Percentiles rank a stretch among this genome's conserved stretches.
These are phyloP conservation scores for Trichoderma koningii DNA, from an alignment of 2,329 filamentous ascomycete species.

Conservation along the genomic window DNA sequence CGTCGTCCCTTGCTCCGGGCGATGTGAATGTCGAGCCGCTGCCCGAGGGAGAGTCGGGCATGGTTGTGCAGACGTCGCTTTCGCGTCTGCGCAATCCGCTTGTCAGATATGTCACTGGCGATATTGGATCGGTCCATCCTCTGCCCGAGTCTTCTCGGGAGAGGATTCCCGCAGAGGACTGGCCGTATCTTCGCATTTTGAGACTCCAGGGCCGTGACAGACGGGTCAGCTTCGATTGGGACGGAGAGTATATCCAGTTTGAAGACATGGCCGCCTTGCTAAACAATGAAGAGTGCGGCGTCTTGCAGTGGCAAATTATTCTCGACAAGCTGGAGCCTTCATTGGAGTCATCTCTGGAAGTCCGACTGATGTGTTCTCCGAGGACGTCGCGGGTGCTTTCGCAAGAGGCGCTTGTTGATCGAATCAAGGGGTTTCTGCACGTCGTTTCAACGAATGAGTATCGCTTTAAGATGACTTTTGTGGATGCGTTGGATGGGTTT, in stretches of 20 bases:
- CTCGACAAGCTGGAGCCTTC: constrained; percentile 36
- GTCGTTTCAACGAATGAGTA: constrained; percentile 37
- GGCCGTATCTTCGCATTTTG: constrained; percentile 39
- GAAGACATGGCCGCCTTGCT: constrained; percentile 34
- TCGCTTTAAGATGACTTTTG: constrained; percentile 38
- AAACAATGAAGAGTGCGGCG: constrained; percentile 31
- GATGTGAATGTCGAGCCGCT: constrained; percentile 27
- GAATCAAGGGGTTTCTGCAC: constrained; percentile 32
- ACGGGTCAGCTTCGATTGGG: constrained; percentile 48
- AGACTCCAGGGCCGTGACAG: constrained; percentile 46
- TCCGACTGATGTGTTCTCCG: constrained; percentile 35
- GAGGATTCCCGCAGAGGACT: constrained; percentile 31
- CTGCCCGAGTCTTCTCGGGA: constrained; percentile 33
- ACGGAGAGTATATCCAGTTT: constrained; percentile 44
- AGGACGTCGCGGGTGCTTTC: not conserved
- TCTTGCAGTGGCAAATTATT: constrained; percentile 49
- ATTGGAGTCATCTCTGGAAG: constrained; percentile 33
- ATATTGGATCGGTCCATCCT: constrained; percentile 45
- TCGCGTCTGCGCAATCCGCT: constrained; percentile 47
- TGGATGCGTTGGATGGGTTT: constrained; percentile 41
- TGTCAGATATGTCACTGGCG: constrained; percentile 48
- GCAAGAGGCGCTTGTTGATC: constrained; percentile 31
- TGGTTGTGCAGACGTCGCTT: constrained; percentile 47
- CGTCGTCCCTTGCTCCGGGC: constrained; percentile 27
- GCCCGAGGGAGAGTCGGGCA: constrained; percentile 40